A percentile compares a stretch with the other conserved stretches of the same genome.
Evolutionary conservation across 176 grass and related monocot genomes (phyloP).

Genomic region (Pontederia crassipes): DNA sequence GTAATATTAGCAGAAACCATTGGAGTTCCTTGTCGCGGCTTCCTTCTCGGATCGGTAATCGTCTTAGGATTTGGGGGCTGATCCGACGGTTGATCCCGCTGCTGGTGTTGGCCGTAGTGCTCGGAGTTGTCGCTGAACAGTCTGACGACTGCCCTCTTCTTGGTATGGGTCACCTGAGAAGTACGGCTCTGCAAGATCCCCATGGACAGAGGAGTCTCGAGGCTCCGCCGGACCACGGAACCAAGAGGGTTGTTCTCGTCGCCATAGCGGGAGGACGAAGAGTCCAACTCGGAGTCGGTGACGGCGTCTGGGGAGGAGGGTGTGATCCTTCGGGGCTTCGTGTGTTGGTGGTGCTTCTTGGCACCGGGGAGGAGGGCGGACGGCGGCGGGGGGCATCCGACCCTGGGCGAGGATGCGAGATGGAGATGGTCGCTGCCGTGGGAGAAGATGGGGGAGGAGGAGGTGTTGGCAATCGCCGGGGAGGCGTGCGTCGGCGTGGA

Average conservation of each 20-base stretch:
- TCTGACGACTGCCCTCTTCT: slow-evolving; percentile 46
- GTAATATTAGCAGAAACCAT: background rate
- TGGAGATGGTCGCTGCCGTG: slow-evolving; percentile 23
- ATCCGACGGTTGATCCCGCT: background rate
- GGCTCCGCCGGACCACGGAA: background rate
- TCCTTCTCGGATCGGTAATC: background rate
- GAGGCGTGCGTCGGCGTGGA: slow-evolving; percentile 35
- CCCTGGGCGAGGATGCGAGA: slow-evolving; percentile 23
- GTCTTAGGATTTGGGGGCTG: slow-evolving; percentile 6
- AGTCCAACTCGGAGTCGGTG: background rate
- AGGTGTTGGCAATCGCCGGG: background rate
- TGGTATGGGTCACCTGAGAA: slow-evolving; percentile 3
- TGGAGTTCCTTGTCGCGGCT: slow-evolving; percentile 26
- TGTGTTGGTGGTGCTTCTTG: slow-evolving; percentile 3
- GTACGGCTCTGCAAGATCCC: background rate
- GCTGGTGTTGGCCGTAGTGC: background rate
- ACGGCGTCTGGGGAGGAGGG: background rate
- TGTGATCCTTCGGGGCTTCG: background rate
- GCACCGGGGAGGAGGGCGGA: slow-evolving; percentile 15
- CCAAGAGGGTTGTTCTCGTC: slow-evolving; percentile 60
- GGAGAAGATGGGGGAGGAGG: slow-evolving; percentile 19
- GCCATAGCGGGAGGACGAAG: slow-evolving; percentile 18
- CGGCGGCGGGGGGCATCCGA: background rate
- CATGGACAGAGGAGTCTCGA: slow-evolving; percentile 1
- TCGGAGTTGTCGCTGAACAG: slow-evolving; percentile 49